These are phyloP conservation scores for Tuber borchii DNA, from an alignment of 495 filamentous ascomycete genomes.

Conservation along the genomic window DNA sequence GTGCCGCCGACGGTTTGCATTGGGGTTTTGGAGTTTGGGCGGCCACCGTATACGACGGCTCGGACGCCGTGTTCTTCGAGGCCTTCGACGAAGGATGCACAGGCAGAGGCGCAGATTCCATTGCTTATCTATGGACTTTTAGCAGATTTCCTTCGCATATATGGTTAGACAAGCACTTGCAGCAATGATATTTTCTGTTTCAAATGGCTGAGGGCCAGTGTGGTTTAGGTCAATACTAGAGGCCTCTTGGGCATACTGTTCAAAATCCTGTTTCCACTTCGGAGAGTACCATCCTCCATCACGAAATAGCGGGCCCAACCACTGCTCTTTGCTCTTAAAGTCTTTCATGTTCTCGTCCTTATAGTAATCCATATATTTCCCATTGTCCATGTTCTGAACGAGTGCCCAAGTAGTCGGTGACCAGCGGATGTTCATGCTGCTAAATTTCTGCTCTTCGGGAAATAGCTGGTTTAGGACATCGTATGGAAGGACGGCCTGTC, in stretches of 20 bases:
- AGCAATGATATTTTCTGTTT: constrained; percentile 29
- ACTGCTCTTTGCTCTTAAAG: constrained; percentile 16
- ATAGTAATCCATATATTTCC: constrained; percentile 5
- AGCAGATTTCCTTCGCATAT: neutral
- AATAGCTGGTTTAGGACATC: constrained; percentile 31
- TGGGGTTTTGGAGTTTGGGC: constrained; percentile 14
- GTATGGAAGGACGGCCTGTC: constrained; percentile 28
- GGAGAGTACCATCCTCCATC: constrained; percentile 19
- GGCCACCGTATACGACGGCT: constrained; percentile 28
- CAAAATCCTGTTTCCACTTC: constrained; percentile 27
- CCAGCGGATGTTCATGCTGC: constrained; percentile 29
- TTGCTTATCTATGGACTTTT: constrained; percentile 15
- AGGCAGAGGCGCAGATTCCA: constrained; percentile 29
- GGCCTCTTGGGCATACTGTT: constrained; percentile 20
- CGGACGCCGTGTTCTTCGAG: constrained; percentile 26
- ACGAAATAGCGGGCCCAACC: constrained; percentile 18
- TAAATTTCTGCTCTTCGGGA: constrained; percentile 21
- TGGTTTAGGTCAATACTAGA: constrained; percentile 18
- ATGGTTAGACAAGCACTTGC: neutral
- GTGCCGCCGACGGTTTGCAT: constrained; percentile 35
- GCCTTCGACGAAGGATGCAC: constrained; percentile 25
- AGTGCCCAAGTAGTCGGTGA: constrained; percentile 30
- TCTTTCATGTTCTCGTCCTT: constrained; percentile 20
- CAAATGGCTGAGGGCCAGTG: constrained; percentile 17
- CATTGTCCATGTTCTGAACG: constrained; percentile 13